Conservation (phyloP, 2,329 filamentous ascomycete genomes). For the Botrytis porri region DNA sequence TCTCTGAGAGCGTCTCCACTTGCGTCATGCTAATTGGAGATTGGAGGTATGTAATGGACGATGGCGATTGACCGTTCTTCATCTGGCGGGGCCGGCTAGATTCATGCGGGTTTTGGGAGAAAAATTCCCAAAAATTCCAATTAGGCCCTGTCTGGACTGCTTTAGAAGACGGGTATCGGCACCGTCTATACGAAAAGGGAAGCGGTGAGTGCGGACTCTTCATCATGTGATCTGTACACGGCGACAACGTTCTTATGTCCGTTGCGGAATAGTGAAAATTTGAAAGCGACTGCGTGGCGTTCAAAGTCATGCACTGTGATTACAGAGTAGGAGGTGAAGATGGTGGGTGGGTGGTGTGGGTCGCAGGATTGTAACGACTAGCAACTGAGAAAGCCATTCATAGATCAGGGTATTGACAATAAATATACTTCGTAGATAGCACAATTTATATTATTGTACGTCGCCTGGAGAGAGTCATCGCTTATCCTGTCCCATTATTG, state of each 20-base stretch:
- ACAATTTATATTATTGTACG: not conserved
- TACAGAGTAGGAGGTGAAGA: not conserved
- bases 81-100: not conserved
- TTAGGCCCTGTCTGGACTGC: not conserved
- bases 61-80: slow-evolving; percentile 5
- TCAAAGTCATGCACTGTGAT: not conserved
- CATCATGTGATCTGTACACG: not conserved
- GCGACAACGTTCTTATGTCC: slow-evolving; percentile 1
- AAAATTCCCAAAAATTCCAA: not conserved
- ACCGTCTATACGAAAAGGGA: not conserved
- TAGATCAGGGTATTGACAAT: not conserved
- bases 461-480: not conserved
- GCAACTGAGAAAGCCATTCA: not conserved
- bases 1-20: not conserved
- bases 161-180: slow-evolving; percentile 9
- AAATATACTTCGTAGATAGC: not conserved
- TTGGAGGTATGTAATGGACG: slow-evolving; percentile 1
- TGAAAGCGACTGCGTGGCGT: not conserved
- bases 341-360: not conserved
- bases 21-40: not conserved
- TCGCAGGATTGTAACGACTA: not conserved
- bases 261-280: not conserved
- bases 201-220: not conserved
- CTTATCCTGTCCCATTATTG: not conserved
- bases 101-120: not conserved